phyloP scores from a whole-genome alignment of 176 grass and related monocot genomes.

The Rhipidocladum racemiflorum region DNA sequence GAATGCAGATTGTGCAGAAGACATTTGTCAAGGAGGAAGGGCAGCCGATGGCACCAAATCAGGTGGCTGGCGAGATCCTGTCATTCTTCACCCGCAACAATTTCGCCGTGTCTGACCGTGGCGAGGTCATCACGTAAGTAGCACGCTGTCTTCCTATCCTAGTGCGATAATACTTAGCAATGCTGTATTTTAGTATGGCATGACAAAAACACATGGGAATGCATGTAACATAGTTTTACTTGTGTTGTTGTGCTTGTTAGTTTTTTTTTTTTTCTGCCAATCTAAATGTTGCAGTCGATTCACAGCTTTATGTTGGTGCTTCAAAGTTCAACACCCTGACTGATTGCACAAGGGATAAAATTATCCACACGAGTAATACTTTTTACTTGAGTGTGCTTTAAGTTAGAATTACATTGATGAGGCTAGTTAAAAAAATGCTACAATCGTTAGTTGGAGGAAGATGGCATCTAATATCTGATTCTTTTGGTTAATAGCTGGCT shows the following conservation, averaged over 20 bases:
- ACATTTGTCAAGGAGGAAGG: conserved; percentile 69
- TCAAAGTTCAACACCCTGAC: neutral
- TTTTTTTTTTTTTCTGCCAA: neutral
- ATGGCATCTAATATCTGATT: neutral
- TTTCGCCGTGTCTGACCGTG: conserved; percentile 71
- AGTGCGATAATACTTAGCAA: neutral
- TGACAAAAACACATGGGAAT: neutral
- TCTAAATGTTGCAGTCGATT: neutral
- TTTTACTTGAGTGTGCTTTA: neutral
- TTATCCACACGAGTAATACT: neutral
- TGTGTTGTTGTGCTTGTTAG: neutral
- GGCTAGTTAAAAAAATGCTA: neutral
- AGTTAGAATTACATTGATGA: neutral
- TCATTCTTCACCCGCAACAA: conserved; percentile 96
- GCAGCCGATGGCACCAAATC: conserved; percentile 48
- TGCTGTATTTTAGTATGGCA: neutral
- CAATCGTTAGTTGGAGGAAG: neutral
- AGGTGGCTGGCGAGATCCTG: conserved; percentile 82
- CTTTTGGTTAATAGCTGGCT: neutral
- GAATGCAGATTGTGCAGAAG: conserved; percentile 84
- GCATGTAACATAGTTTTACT: neutral
- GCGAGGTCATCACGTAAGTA: conserved; percentile 92
- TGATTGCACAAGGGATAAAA: neutral
- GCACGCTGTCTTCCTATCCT: neutral
- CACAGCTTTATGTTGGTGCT: neutral